Conservation (phyloP, 1,139 yeast genomes). For the Yamadazyma trypodendri region DNA sequence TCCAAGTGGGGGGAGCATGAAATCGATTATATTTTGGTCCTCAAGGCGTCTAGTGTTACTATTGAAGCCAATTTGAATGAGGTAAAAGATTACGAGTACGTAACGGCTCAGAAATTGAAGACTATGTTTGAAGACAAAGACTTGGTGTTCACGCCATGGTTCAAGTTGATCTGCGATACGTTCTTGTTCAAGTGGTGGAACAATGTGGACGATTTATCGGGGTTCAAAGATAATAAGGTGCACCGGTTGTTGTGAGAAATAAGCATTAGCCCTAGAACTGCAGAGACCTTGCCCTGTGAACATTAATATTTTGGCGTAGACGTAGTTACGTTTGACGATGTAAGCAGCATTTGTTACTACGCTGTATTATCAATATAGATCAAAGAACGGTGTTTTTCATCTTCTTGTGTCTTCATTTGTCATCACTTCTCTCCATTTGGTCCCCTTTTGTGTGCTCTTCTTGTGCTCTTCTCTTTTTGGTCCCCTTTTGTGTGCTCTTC, state of each 20-base stretch:
- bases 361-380: no score
- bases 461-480: no score
- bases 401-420: no score
- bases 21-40: slow-evolving; percentile 88
- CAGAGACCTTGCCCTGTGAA: no score
- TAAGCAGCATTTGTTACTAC: no score
- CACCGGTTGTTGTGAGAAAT: slow-evolving; percentile 33
- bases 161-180: slow-evolving; percentile 88
- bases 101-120: slow-evolving; percentile 62
- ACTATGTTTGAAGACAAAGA: slow-evolving; percentile 68
- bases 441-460: no score
- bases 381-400: no score
- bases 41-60: slow-evolving; percentile 57
- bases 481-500: background rate
- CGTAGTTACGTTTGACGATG: no score
- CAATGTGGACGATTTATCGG: slow-evolving; percentile 54
- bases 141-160: slow-evolving; percentile 93
- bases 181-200: slow-evolving; percentile 95
- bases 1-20: slow-evolving; percentile 98
- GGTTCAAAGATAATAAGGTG: slow-evolving; percentile 44
- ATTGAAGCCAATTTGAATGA: slow-evolving; percentile 70
- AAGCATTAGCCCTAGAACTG: no score
- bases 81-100: slow-evolving; percentile 79
- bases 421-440: no score
- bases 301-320: no score